Evolutionary conservation across 2,329 filamentous ascomycete genomes (phyloP).

Genomic region (Fragosphaeria purpurea): DNA sequence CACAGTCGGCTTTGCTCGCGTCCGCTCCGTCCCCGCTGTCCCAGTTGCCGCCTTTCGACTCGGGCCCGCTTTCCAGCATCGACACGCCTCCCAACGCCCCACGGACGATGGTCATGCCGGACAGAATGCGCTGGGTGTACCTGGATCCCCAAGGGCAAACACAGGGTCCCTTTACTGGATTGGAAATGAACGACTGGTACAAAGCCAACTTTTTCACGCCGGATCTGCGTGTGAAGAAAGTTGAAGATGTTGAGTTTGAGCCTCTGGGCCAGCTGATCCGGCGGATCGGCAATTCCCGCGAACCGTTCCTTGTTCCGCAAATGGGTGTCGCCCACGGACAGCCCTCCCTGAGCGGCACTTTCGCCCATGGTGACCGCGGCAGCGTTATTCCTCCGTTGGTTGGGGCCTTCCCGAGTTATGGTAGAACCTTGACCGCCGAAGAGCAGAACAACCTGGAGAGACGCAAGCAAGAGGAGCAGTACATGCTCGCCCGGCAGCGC

Average conservation of each 20-base stretch:
- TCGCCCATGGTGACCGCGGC: conserved; percentile 40
- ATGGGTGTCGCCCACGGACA: conserved; percentile 90
- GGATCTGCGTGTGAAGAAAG: conserved; percentile 86
- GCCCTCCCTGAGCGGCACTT: conserved; percentile 40
- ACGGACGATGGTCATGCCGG: conserved; percentile 96
- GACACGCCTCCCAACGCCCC: conserved; percentile 47
- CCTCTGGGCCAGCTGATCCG: conserved; percentile 89
- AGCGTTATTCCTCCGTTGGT: conserved; percentile 80
- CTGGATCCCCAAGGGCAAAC: conserved; percentile 85
- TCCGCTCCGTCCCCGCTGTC: conserved; percentile 7
- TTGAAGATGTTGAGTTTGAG: conserved; percentile 90
- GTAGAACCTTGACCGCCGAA: conserved; percentile 89
- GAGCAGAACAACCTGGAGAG: conserved; percentile 96
- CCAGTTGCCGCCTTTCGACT: conserved; percentile 11
- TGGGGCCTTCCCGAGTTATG: conserved; percentile 89
- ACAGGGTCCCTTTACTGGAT: conserved; percentile 87
- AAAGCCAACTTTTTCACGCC: conserved; percentile 96
- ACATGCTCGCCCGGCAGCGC: conserved; percentile 89
- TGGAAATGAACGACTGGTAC: conserved; percentile 99
- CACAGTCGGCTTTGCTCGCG: conserved; percentile 18
- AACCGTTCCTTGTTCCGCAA: conserved; percentile 94
- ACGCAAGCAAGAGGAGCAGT: conserved; percentile 96
- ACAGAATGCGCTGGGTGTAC: conserved; percentile 98
- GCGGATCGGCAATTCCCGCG: conserved; percentile 91
- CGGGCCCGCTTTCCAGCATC: conserved; percentile 33